Evolutionary conservation across 2,329 filamentous ascomycete species (phyloP), one percentile per base, ranked within the genome.

Genomic region (Claviceps sp.): DNA sequence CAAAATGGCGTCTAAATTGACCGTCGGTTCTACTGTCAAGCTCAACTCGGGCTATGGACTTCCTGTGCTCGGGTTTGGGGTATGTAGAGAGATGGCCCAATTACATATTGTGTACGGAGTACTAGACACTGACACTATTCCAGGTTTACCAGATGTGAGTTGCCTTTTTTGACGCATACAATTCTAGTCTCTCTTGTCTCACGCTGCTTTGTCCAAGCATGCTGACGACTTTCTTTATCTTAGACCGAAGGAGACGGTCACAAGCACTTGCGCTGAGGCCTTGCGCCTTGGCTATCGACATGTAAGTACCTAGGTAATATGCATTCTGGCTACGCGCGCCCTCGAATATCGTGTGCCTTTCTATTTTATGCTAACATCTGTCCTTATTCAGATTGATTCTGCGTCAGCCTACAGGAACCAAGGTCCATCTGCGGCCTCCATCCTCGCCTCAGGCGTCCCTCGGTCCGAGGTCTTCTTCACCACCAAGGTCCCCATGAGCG

Each of bases 401-500:
- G 76, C 76, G 2, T 72, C 72, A 6, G 66, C 63, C 8, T 79
- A 79, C 62, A 62, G 61, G 42, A 79, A 79, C 59, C 75, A 79
- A 57, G 71, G 67, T 11, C 68, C 67, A 9, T 71, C 70, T 50
- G 75, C 71, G n/a, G 64, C 67, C 6, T 70, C 70, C 38, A 71
- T 79, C 52, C 60, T 67, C 3, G 62, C 64, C 6, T 66, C 69
- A 44, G 67, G 64, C 20, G 52, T 76, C 5, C 65, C 72, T 6
- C 70, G 76, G 47, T 66, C 67, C 30, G 65, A 76, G 2, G 64
- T 79, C 62, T 79, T 75, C 67, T 78, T 77, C 66, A 79, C 76
- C 37, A 73, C 74, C 57, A 80, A 80, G 62, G 67, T 80, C 18
- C 73, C 74, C n/a, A 57, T 64, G n/a, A 60, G 63, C 4, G 60